Percentiles rank a stretch among this genome's conserved stretches.
Evolutionary conservation across 1,284 basidiomycete genomes (phyloP).

Genomic region (Ganoderma meredithae): DNA sequence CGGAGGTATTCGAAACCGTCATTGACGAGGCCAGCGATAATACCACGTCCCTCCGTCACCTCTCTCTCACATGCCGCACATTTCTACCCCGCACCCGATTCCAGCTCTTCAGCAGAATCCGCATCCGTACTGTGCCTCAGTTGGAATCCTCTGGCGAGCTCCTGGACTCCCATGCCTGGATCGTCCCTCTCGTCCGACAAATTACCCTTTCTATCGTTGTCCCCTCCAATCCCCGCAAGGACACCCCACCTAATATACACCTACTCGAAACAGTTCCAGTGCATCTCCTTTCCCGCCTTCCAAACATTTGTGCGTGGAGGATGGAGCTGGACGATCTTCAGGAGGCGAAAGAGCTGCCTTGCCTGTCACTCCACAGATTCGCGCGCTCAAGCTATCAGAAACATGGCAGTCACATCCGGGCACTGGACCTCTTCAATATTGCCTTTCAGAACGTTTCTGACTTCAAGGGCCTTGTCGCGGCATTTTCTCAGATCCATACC

Average conservation of each 20-base stretch:
- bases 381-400: background rate
- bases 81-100: background rate
- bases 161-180: background rate
- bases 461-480: background rate
- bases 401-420: background rate
- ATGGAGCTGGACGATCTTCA: background rate
- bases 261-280: background rate
- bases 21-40: background rate
- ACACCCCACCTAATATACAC: background rate
- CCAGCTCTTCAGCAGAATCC: background rate
- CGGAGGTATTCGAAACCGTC: background rate
- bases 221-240: background rate
- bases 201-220: background rate
- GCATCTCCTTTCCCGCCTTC: background rate
- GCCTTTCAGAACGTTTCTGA: background rate
- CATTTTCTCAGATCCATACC: background rate
- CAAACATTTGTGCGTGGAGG: background rate
- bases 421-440: background rate
- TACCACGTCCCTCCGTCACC: background rate
- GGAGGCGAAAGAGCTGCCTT: background rate
- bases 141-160: background rate
- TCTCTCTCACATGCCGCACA: background rate
- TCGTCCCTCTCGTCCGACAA: background rate
- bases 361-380: background rate
- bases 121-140: background rate